Evolutionary conservation across 495 filamentous ascomycete genomes (phyloP), one percentile per base, ranked within the genome.

Genomic region (Aspergillus funiculosus): DNA sequence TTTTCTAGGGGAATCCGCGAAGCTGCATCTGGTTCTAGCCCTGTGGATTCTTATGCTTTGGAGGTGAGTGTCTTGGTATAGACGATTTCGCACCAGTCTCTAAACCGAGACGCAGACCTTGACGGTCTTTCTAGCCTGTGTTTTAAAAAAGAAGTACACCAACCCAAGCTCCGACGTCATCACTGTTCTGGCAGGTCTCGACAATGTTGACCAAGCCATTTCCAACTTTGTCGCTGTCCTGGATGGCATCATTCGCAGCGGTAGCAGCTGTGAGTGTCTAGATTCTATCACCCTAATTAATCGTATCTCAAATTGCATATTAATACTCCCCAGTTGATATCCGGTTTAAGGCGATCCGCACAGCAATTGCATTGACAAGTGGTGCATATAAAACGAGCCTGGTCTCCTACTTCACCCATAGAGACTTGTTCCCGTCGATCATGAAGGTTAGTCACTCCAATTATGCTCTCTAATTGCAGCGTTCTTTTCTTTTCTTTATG

Each of bases 81-180:
- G 32, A 27, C 35, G 5, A 22, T 45, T 40, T 39, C 29, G 34
- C 42, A 17, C 31, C 41, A 19, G 41, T 50, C 28, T 59, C 74
- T 81, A 62, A 83, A 64, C 8, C 20, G 6, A 6, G 9, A 39
- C 36, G 40, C 61, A 97, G 89, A 96, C 90, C 54, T 78, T 96
- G 58, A 89, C 86, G 66, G 80, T 84, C 26, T 96, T 97, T 62
- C 75, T 98, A 67, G 79, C 81, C 26, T 76, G 76, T 14, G 73
- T 94, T 13, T 71, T 97, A 57, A 75, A 75, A 36, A 98, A 96
- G 66, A 88, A 83, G 58, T 97, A 96, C 64, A 94, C 87, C 26
- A 97, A 96, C 54, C 86, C 90, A 14, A 95, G 89, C 62, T 90
- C 90, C 29, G 92, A 98, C 64, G 86, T 95, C 54, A 95, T 98